Percentiles rank a stretch among this genome's conserved stretches.
Conservation (phyloP, 176 grass and related monocot species). For the Triticum dicoccoides region DNA sequence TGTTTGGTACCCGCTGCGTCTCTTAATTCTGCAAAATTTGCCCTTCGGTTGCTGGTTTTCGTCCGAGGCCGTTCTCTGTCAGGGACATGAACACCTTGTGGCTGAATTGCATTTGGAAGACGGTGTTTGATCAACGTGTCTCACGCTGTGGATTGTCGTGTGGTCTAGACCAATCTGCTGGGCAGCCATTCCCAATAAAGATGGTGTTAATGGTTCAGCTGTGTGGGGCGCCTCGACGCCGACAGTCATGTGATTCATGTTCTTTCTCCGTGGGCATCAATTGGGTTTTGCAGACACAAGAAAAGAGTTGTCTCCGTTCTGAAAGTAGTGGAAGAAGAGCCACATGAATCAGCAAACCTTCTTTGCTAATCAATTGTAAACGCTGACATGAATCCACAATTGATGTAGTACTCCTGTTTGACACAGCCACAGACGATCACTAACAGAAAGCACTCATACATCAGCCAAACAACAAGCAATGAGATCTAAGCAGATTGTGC, state of each 20-base stretch:
- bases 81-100: background rate
- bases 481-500: no score
- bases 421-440: background rate
- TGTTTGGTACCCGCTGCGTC: constrained; percentile 1
- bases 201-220: background rate
- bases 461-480: background rate
- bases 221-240: background rate
- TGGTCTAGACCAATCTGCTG: background rate
- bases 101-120: background rate
- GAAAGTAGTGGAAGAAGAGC: background rate
- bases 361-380: background rate
- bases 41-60: background rate
- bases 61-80: background rate
- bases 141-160: background rate
- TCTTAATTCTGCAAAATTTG: background rate
- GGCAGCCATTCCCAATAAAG: background rate
- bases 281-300: no score
- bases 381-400: background rate
- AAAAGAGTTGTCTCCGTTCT: background rate
- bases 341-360: background rate
- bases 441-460: background rate
- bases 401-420: background rate
- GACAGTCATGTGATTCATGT: background rate
- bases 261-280: background rate
- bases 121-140: background rate